Evolutionary conservation across 208 protist species (phyloP).

Genomic region (Acanthamoeba rhysodes): DNA sequence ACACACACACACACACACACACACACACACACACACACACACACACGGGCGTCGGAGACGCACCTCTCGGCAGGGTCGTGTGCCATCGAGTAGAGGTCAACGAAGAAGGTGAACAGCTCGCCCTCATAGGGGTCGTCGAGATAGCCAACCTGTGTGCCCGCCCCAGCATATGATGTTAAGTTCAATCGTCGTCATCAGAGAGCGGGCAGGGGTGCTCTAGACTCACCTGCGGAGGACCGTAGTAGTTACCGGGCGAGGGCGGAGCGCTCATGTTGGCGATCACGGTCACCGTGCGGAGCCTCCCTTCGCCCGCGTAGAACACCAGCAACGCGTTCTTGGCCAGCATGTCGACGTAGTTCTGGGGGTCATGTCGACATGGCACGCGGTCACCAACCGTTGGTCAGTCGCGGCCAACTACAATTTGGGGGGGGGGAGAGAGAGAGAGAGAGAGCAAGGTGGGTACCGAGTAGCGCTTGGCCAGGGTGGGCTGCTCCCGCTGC

Average conservation of each 20-base stretch:
- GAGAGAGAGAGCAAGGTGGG: neutral
- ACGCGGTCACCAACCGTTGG: no score
- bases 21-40: no score
- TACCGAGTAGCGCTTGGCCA: constrained; percentile 31
- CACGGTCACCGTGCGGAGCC: constrained; percentile 72
- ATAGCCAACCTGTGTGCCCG: neutral
- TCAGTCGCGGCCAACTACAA: neutral
- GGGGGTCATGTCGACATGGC: neutral
- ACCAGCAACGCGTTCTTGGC: constrained; percentile 70
- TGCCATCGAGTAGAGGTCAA: constrained; percentile 80
- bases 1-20: neutral
- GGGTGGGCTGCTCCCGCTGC: neutral
- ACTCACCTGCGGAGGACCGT: neutral
- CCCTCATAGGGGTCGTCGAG: constrained; percentile 83
- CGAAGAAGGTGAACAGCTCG: constrained; percentile 83
- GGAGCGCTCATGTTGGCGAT: constrained; percentile 78
- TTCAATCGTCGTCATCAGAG: neutral
- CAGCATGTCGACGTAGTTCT: constrained; percentile 60
- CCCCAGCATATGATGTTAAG: neutral
- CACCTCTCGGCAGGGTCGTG: constrained; percentile 11
- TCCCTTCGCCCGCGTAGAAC: constrained; percentile 80
- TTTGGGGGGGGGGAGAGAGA: no score
- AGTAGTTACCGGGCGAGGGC: constrained; percentile 58
- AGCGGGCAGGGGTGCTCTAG: neutral
- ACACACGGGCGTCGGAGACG: no score